These are phyloP conservation scores for Yarrowia hollandica DNA, from an alignment of 805 yeast genomes.

Conservation along the genomic window DNA sequence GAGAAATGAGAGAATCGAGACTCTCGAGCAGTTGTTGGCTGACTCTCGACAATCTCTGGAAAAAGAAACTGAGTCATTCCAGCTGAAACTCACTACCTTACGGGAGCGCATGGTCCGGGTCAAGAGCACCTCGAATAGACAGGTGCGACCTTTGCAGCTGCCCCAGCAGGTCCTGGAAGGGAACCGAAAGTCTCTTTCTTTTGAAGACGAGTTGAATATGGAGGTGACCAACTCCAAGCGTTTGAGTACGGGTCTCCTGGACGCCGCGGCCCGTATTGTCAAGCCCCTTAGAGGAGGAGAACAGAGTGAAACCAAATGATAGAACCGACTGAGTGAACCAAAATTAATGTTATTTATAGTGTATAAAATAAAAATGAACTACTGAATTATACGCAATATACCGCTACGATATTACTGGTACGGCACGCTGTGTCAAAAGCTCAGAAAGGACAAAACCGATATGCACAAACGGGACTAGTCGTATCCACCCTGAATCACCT, in stretches of 20 bases:
- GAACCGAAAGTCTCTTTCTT: neutral
- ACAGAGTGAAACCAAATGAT: neutral
- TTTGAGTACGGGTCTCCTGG: neutral
- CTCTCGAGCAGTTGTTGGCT: slow-evolving; percentile 45
- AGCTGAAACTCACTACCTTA: slow-evolving; percentile 1
- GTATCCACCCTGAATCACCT: neutral
- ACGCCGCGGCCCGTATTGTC: slow-evolving; percentile 17
- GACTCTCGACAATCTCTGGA: slow-evolving; percentile 10
- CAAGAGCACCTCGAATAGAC: slow-evolving; percentile 6
- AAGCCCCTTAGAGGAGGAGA: slow-evolving; percentile 18
- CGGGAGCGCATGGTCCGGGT: slow-evolving; percentile 12
- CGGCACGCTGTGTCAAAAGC: too few species aligned
- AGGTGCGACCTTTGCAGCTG: slow-evolving; percentile 9
- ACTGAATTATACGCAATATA: too few species aligned
- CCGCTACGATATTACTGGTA: too few species aligned
- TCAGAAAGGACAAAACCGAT: too few species aligned
- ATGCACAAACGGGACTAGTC: neutral
- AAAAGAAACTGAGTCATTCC: slow-evolving; percentile 22
- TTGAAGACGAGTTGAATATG: slow-evolving; percentile 19
- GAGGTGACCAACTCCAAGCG: slow-evolving; percentile 19
- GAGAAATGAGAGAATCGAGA: slow-evolving; percentile 57
- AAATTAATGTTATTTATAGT: neutral
- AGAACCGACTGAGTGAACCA: too few species aligned
- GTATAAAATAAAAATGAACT: neutral
- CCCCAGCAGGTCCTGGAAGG: slow-evolving; percentile 17